Percentiles rank a stretch among this genome's conserved stretches.
Evolutionary conservation across 192 early-diverging fungal species (phyloP).

Genomic region (Cladochytrium replicatum): DNA sequence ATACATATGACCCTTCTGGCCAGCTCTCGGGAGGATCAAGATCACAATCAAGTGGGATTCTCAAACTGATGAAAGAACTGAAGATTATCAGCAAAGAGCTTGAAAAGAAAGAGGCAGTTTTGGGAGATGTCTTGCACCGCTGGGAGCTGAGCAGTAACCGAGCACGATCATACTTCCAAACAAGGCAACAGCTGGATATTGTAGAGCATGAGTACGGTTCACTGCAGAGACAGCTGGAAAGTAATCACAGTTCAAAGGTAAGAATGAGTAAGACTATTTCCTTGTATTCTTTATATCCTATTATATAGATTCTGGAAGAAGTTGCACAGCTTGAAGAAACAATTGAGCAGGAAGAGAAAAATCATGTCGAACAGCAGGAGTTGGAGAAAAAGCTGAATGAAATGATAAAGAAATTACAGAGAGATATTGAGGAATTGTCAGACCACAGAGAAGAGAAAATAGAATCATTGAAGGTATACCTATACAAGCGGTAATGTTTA

Average conservation of each 20-base stretch:
- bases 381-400: slow-evolving; percentile 39
- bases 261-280: too few species aligned
- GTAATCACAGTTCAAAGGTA: too few species aligned
- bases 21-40: slow-evolving; percentile 86
- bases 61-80: slow-evolving; percentile 65
- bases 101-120: slow-evolving; percentile 39
- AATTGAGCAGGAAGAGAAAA: too few species aligned
- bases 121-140: too few species aligned
- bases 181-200: too few species aligned
- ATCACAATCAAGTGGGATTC: slow-evolving; percentile 57
- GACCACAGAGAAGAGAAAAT: slow-evolving; percentile 82
- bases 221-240: too few species aligned
- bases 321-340: too few species aligned
- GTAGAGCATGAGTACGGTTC: too few species aligned
- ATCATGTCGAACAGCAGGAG: slow-evolving; percentile 49
- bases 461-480: slow-evolving; percentile 53
- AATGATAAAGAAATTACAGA: slow-evolving; percentile 11
- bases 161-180: too few species aligned
- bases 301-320: too few species aligned
- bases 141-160: too few species aligned
- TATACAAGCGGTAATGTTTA: neutral
- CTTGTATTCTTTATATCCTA: too few species aligned
- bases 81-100: slow-evolving; percentile 50
- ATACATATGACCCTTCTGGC: slow-evolving; percentile 92
- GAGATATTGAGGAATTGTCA: slow-evolving; percentile 85